Base-by-base conservation (phyloP, 2,329 filamentous ascomycete genomes). In the Paecilomyces variotii region DNA sequence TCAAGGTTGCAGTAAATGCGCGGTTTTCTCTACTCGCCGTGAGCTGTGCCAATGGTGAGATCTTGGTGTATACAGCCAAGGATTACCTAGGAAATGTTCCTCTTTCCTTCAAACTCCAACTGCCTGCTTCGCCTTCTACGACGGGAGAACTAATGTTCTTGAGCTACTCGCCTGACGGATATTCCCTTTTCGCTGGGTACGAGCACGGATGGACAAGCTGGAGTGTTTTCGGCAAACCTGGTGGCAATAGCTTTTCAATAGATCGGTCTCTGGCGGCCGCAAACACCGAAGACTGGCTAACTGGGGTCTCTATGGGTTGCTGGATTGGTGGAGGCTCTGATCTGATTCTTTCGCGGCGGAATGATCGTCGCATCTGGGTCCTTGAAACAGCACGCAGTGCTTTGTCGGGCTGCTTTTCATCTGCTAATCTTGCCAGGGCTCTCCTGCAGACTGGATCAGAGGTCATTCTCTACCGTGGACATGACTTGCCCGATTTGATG, bases 81-180 rank as follows among this genome's bases (percentile, higher is more conserved):
- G 94, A 99, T 71, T 97, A 99, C 68, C 87, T 87, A 4, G 94
- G 94, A 52, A 96, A 96, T 67, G 91, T 99, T 56, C 89, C 91
- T 4, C 77, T 89, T 12, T 97, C 93, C 1, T 92, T 97, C 72
- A 84, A 83, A 32, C 84, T 97, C 61, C 82, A 78, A 56, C 78
- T 89, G 1, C 87, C 89, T 11, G 85, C 87, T 0, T 91, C 91
- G 1, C 74, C 80, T 3, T 76, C 81, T 19, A 82, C 84, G 14
- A 87, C 90, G 1, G 94, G 94, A 0, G 73, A 76, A 11, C 77
- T 97, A 56, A 91, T 84, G 1, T 88, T 86, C 30, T 75, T 99
- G 63, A 85, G 78, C 60, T 99, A 96, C 77, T 97, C 94, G 0
- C 91, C 93, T 0, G 94, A 99, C 72, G 94, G 94, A 19, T 97